Evolutionary conservation across 2,329 filamentous ascomycete genomes (phyloP), one percentile per base, ranked within the genome.

Genomic region (Pleoardoris graminearum): DNA sequence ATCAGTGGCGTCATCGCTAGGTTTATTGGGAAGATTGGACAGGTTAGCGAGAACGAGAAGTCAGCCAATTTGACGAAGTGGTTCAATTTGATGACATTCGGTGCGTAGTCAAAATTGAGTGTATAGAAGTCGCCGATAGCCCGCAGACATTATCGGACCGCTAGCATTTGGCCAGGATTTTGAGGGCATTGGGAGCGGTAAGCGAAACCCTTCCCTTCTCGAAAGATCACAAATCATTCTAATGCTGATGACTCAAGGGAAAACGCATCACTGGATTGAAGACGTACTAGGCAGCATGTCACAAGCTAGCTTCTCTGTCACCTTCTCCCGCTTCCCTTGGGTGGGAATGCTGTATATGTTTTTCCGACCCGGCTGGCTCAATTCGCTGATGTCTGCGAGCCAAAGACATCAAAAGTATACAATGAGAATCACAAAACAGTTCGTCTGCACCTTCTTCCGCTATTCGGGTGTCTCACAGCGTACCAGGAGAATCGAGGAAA

Each of bases 161-260:
- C 72, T 83, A 21, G 78, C 79, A 0, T 83, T 83, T 59, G 80
- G 80, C 0, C 73, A 78, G 4, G 73, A 77, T 0, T 82, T 67
- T 23, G 35, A 48, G 7, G 59, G 57, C 12, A 27, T 66, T 6
- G 47, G 50, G 19, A 39, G 1, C 1, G 49, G 39, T 22, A 25
- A 16, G 21, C 14, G 7, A 17, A n/a, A 43, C 21, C 25, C 4
- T 43, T 11, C 14, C 3, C 8, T 27, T n/a, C n/a, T n/a, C n/a
- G n/a, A 43, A 43, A 7, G 16, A 19, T 7, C 19, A 7, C 6
- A 27, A 3, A 7, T 33, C 12, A 14, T 16, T 23, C 19, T 41
- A 38, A 16, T 3, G 16, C 10, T 48, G 11, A 16, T 27, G 19
- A 2, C 42, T n/a, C n/a, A n/a, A 19, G 38, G 39, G 35, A 32